A percentile compares a stretch with the other conserved stretches of the same genome.
These are phyloP conservation scores for Peterozyma toletana DNA, from an alignment of 805 yeast genomes.

Conservation along the genomic window DNA sequence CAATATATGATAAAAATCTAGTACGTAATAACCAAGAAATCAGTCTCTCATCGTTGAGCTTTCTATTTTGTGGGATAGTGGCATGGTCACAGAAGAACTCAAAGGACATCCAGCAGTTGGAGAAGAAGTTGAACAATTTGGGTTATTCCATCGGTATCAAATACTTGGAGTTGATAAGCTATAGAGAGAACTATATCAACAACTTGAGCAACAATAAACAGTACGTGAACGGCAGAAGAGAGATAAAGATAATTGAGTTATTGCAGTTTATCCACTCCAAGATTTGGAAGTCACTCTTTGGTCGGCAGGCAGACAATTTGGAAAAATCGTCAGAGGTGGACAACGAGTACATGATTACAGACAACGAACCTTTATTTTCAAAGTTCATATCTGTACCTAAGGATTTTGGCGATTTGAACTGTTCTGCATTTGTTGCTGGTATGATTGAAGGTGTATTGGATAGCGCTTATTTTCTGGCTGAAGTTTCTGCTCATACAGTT, in stretches of 20 bases:
- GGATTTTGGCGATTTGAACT: slow-evolving; percentile 70
- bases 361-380: slow-evolving; percentile 64
- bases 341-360: slow-evolving; percentile 73
- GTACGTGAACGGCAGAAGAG: slow-evolving; percentile 36
- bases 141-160: slow-evolving; percentile 78
- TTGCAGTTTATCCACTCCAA: slow-evolving; percentile 69
- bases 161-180: slow-evolving; percentile 57
- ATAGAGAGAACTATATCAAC: slow-evolving; percentile 49
- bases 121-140: slow-evolving; percentile 49
- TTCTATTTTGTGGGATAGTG: slow-evolving; percentile 63
- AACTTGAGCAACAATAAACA: slow-evolving; percentile 18
- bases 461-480: slow-evolving; percentile 62
- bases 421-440: slow-evolving; percentile 82
- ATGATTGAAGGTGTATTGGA: slow-evolving; percentile 78
- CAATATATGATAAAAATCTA: slow-evolving; percentile 62
- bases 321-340: slow-evolving; percentile 44
- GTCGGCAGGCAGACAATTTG: slow-evolving; percentile 52
- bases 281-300: slow-evolving; percentile 71
- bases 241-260: slow-evolving; percentile 62
- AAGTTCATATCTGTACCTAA: slow-evolving; percentile 71
- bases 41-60: slow-evolving; percentile 58
- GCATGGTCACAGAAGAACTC: slow-evolving; percentile 56
- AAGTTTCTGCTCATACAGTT: slow-evolving; percentile 77
- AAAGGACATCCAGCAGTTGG: slow-evolving; percentile 62
- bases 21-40: slow-evolving; percentile 63